phyloP scores from a whole-genome alignment of 176 grass and related monocot genomes.

The Olyra latifolia region DNA sequence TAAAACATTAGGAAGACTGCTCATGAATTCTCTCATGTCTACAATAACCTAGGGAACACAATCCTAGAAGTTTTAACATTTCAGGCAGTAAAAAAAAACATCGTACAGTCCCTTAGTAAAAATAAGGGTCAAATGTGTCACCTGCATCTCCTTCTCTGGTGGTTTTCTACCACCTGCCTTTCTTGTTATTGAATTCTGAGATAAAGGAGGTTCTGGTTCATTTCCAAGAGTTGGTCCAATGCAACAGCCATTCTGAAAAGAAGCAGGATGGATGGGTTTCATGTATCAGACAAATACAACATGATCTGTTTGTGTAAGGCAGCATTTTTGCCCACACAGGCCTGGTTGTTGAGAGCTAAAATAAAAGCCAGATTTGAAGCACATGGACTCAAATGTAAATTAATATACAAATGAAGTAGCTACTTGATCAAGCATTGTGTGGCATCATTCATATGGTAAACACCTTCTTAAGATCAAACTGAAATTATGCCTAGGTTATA shows the following conservation, averaged over 20 bases:
- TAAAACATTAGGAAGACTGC: slow-evolving; percentile 93
- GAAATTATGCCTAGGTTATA: slow-evolving; percentile 15
- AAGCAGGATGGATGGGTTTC: slow-evolving; percentile 21
- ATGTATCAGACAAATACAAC: slow-evolving; percentile 11
- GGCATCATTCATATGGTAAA: slow-evolving; percentile 14
- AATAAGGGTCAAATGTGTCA: slow-evolving; percentile 36
- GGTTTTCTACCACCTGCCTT: slow-evolving; percentile 76
- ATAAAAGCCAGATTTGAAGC: background rate
- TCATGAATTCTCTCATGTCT: slow-evolving; percentile 98
- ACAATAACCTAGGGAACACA: slow-evolving; percentile 79
- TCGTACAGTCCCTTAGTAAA: background rate
- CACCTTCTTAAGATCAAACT: slow-evolving; percentile 7
- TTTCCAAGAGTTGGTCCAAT: slow-evolving; percentile 62
- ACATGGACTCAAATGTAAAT: slow-evolving; percentile 2
- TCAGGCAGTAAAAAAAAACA: slow-evolving; percentile 3
- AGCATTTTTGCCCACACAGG: background rate
- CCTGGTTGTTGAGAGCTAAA: slow-evolving; percentile 9
- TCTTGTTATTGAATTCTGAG: slow-evolving; percentile 81
- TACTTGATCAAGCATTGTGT: slow-evolving; percentile 3
- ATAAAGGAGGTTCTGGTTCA: slow-evolving; percentile 59
- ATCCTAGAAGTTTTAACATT: slow-evolving; percentile 23
- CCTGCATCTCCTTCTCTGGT: slow-evolving; percentile 83
- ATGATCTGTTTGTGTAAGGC: background rate
- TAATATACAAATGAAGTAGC: background rate
- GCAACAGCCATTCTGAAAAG: slow-evolving; percentile 75